Evolutionary conservation across 345 rosid genomes (phyloP), one percentile per base, ranked within the genome.

Genomic region (Melaleuca alternifolia): DNA sequence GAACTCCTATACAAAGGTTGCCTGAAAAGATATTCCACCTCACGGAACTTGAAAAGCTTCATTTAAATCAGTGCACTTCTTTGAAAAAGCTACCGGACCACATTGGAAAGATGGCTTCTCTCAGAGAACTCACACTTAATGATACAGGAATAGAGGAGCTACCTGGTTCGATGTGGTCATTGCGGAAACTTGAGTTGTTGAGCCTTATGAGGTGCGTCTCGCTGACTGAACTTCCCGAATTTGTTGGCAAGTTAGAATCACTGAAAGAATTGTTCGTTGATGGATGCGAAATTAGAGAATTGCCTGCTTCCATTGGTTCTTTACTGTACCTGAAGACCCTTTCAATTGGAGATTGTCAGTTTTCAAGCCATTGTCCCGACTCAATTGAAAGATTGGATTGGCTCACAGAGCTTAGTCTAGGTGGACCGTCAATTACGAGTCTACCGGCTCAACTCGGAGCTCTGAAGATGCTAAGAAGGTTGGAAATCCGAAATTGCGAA

Each of bases 21-120:
- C 96, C 94, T 0, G 86, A 88, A 33, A 90, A 94, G 8, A 75
- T 94, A 76, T 89, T 51, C 84, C 86, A 48, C 65, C 93, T 94
- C 41, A 84, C 53, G 48, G 71, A 89, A 48, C 96, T 92, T 56
- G 95, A 93, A 86, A 92, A 87, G 84, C 89, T 94, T n/a, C 90
- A 87, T 88, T 86, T 93, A 52, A 21, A 75, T 26, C 48, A 54
- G 30, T 92, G 93, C 85, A 54, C 13, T 13, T 86, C 20, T 48
- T 46, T 92, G 28, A 90, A 86, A 54, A 82, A 37, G 85, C 89
- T 93, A 26, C 94, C 94, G 7, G 11, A 21, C 26, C 79, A 21
- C 75, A 65, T 90, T 23, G 95, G 90, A 20, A 88, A 56, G 57
- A 87, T 93, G 88, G 26, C 24, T 83, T 90, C 93, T 81, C 88